A percentile compares a stretch with the other conserved stretches of the same genome.
phyloP scores from a whole-genome alignment of 2,329 filamentous ascomycete species.

The Phoma sp. region DNA sequence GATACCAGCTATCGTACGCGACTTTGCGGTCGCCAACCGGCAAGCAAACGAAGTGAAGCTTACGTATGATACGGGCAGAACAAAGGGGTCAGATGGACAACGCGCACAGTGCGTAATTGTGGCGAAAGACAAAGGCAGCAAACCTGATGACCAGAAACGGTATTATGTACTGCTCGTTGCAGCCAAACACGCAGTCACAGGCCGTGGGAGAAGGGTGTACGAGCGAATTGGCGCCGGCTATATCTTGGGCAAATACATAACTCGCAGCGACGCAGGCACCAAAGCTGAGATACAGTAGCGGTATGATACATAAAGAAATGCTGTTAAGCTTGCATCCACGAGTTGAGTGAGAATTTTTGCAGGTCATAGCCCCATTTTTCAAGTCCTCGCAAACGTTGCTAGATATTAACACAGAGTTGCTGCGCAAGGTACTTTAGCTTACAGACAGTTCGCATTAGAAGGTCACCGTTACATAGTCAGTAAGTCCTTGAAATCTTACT shows the following conservation, averaged over 20 bases:
- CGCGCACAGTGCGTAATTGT: not conserved
- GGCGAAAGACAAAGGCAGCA: not conserved
- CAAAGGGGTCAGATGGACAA: not conserved
- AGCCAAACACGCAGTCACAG: not conserved
- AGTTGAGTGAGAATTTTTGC: too few relatives aligned
- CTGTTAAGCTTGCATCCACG: too few relatives aligned
- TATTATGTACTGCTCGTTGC: slow-evolving; percentile 25
- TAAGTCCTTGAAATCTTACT: too few relatives aligned
- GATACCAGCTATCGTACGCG: not conserved
- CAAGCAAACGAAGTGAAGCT: not conserved
- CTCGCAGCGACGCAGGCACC: not conserved
- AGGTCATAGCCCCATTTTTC: too few relatives aligned
- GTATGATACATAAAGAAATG: too few relatives aligned
- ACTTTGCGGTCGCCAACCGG: not conserved
- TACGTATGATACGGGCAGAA: not conserved
- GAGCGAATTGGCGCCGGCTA: slow-evolving; percentile 24
- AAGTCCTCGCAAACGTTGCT: too few relatives aligned
- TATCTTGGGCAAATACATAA: slow-evolving; percentile 20
- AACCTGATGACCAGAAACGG: slow-evolving; percentile 2
- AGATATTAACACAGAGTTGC: too few relatives aligned
- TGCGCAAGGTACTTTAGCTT: too few relatives aligned
- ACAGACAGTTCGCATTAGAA: too few relatives aligned
- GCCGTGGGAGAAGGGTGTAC: slow-evolving; percentile 4
- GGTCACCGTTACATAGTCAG: too few relatives aligned
- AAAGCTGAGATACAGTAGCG: not conserved